These are phyloP conservation scores for Ligustrum vulgare DNA, from an alignment of 257 asterid species.

Conservation along the genomic window DNA sequence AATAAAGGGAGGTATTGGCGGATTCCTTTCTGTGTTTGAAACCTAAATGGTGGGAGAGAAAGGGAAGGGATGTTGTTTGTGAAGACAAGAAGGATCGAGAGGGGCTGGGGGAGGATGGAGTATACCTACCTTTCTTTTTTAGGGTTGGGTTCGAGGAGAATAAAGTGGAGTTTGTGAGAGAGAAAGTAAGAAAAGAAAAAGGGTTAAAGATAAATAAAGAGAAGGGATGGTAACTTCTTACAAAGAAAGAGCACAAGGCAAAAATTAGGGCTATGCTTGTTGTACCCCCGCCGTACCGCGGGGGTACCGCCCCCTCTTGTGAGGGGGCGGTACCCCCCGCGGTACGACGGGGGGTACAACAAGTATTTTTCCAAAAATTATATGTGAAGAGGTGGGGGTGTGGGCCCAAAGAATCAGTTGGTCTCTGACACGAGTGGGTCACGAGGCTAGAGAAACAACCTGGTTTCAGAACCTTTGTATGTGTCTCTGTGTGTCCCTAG, in stretches of 20 bases:
- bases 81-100: slow-evolving; percentile 50
- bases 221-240: slow-evolving; percentile 67
- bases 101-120: slow-evolving; percentile 13
- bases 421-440: slow-evolving; percentile 48
- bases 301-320: no score
- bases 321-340: no score
- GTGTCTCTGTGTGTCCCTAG: not conserved
- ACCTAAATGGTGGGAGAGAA: slow-evolving; percentile 39
- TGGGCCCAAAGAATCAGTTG: slow-evolving; percentile 49
- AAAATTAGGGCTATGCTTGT: no score
- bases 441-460: slow-evolving; percentile 46
- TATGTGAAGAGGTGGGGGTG: slow-evolving; percentile 10
- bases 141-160: slow-evolving; percentile 59
- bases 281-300: no score
- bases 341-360: no score
- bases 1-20: not conserved
- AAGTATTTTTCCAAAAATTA: no score
- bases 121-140: slow-evolving; percentile 35
- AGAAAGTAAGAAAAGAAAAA: slow-evolving; percentile 30
- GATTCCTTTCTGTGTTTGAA: slow-evolving; percentile 26
- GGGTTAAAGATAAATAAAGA: slow-evolving; percentile 40
- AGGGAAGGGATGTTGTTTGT: slow-evolving; percentile 51
- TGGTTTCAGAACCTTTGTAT: no score
- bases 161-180: slow-evolving; percentile 70
- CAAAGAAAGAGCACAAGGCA: slow-evolving; percentile 74